phyloP scores from a whole-genome alignment of 306 rosid genomes.

The Vigna nakashimae region DNA sequence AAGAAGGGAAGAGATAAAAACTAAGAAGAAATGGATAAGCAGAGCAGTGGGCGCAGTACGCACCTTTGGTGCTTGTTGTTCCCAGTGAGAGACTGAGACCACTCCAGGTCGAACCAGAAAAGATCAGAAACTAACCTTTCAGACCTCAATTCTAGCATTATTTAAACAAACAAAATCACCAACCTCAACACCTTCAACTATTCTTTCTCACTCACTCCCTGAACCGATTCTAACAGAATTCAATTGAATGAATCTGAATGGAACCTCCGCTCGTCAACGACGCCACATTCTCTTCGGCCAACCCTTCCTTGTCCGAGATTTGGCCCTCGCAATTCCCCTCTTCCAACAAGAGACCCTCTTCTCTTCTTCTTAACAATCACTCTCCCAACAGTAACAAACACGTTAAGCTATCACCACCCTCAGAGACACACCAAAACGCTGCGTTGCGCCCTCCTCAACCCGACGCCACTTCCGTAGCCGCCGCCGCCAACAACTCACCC shows the following conservation, averaged over 20 bases:
- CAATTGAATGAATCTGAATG: conserved; percentile 58
- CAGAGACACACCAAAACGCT: conserved; percentile 37
- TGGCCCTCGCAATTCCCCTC: conserved; percentile 62
- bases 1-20: too few relatives aligned
- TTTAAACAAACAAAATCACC: not conserved
- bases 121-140: not conserved
- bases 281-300: conserved; percentile 76
- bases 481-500: conserved; percentile 36
- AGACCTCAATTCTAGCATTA: not conserved
- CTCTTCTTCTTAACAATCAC: not conserved
- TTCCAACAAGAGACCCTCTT: conserved; percentile 64
- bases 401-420: conserved; percentile 44
- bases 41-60: conserved; percentile 14
- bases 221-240: too few relatives aligned
- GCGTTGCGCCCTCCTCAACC: conserved; percentile 52
- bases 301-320: conserved; percentile 80
- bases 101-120: not conserved
- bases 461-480: conserved; percentile 57
- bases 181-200: too few relatives aligned
- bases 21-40: not conserved
- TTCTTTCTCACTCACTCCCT: too few relatives aligned
- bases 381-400: conserved; percentile 58
- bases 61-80: not conserved
- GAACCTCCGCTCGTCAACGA: conserved; percentile 80
- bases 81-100: not conserved